These are phyloP conservation scores for Yamadazyma sp. DNA, from an alignment of 1,139 yeast genomes.

Conservation along the genomic window DNA sequence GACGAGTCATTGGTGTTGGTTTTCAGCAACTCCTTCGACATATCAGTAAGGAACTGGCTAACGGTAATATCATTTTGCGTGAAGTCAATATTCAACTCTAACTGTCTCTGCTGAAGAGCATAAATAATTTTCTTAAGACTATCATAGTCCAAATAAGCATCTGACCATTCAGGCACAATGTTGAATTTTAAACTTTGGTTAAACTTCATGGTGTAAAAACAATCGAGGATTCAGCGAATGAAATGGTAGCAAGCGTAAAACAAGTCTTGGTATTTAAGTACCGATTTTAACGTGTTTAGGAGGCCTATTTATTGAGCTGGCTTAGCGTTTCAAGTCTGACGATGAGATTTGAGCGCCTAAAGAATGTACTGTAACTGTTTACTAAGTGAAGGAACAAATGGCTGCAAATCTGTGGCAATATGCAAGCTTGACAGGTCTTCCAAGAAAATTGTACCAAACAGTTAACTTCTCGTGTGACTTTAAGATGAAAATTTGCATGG, in stretches of 20 bases:
- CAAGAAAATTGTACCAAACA: neutral
- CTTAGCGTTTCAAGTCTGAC: neutral
- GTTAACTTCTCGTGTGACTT: slow-evolving; percentile 7
- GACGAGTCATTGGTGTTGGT: slow-evolving; percentile 7
- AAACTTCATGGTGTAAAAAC: slow-evolving; percentile 73
- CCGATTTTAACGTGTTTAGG: too few relatives aligned
- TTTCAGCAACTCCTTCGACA: slow-evolving; percentile 7
- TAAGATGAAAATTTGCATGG: slow-evolving; percentile 4
- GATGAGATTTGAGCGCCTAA: neutral
- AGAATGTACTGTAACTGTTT: neutral
- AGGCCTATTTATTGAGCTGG: neutral
- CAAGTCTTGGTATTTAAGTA: too few relatives aligned
- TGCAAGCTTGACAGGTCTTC: neutral
- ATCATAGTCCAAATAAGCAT: slow-evolving; percentile 64
- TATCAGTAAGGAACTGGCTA: slow-evolving; percentile 25
- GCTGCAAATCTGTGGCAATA: slow-evolving; percentile 6
- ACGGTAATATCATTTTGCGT: slow-evolving; percentile 22
- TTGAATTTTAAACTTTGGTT: slow-evolving; percentile 73
- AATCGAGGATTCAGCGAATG: too few relatives aligned
- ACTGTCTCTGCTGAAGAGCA: slow-evolving; percentile 40
- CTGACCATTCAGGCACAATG: slow-evolving; percentile 81
- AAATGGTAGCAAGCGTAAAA: neutral
- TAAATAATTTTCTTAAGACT: slow-evolving; percentile 63
- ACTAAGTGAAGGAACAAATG: neutral
- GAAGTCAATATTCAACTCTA: slow-evolving; percentile 22